Evolutionary conservation across 73 alveolate species (phyloP).

Genomic region (Loxodes magnus): DNA sequence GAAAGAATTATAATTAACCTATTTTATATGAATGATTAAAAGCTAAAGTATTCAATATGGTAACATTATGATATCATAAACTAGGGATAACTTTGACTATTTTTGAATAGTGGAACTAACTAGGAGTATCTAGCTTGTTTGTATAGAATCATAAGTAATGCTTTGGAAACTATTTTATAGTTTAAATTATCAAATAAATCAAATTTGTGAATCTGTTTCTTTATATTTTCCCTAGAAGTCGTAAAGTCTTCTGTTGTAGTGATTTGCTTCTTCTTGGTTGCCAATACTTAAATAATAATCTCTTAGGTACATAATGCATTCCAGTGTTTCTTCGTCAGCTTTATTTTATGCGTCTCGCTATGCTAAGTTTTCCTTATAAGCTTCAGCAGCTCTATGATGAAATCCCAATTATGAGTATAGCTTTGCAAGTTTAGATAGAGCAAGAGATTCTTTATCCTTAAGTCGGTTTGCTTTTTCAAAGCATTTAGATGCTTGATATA

Average conservation of each 20-base stretch:
- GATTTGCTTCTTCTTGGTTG: slow-evolving; percentile 64
- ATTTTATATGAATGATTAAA: too few species aligned
- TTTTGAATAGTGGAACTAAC: too few species aligned
- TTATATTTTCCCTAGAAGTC: slow-evolving; percentile 86
- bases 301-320: slow-evolving; percentile 78
- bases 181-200: too few species aligned
- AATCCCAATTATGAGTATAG: slow-evolving; percentile 70
- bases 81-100: too few species aligned
- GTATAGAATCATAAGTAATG: too few species aligned
- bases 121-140: too few species aligned
- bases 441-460: slow-evolving; percentile 94
- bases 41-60: too few species aligned
- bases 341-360: slow-evolving; percentile 71
- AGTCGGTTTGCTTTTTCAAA: slow-evolving; percentile 87
- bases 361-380: slow-evolving; percentile 76
- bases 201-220: too few species aligned
- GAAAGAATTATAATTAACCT: too few species aligned
- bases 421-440: slow-evolving; percentile 85
- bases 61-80: too few species aligned
- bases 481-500: slow-evolving; percentile 88
- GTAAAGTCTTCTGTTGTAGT: slow-evolving; percentile 69
- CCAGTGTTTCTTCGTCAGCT: slow-evolving; percentile 80
- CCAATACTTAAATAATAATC: slow-evolving; percentile 57
- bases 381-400: slow-evolving; percentile 78
- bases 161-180: too few species aligned